Evolutionary conservation across 192 early-diverging fungal genomes (phyloP).

Genomic region (Fimicolochytrium jonesii): DNA sequence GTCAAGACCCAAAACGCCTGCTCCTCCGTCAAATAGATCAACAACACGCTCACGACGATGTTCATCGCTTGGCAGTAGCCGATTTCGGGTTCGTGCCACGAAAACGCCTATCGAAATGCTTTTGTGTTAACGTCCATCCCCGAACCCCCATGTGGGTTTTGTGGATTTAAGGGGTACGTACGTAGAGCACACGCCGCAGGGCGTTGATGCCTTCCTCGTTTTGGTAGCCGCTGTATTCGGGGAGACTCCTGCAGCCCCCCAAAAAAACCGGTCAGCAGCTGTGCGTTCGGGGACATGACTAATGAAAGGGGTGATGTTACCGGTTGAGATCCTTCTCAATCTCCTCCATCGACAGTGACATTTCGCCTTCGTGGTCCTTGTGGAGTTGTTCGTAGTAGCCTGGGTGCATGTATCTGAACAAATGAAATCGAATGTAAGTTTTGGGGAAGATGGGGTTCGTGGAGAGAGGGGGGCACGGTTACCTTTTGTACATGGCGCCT

Average conservation of each 20-base stretch:
- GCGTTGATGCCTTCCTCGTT: conserved; percentile 84
- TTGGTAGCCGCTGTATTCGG: conserved; percentile 61
- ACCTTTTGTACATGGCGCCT: conserved; percentile 80
- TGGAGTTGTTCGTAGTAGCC: conserved; percentile 79
- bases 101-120: conserved; percentile 41
- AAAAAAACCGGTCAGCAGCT: not conserved
- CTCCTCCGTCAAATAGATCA: conserved; percentile 94
- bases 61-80: conserved; percentile 99
- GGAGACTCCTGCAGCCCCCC: conserved; percentile 8
- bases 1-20: conserved; percentile 96
- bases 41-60: conserved; percentile 89
- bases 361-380: conserved; percentile 61
- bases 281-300: too few relatives aligned
- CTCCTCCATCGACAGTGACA: conserved; percentile 82
- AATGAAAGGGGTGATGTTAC: conserved; percentile 27
- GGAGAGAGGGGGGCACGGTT: too few relatives aligned
- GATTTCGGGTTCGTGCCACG: conserved; percentile 68
- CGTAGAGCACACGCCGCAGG: conserved; percentile 84
- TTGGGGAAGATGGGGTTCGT: too few relatives aligned
- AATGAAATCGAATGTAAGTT: too few relatives aligned
- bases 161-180: too few relatives aligned
- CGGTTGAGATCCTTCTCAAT: conserved; percentile 95
- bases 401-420: conserved; percentile 62
- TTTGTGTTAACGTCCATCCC: too few relatives aligned
- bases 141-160: too few relatives aligned